These are phyloP conservation scores for Dentipellis fragilis DNA, from an alignment of 768 basidiomycete species.

Conservation along the genomic window DNA sequence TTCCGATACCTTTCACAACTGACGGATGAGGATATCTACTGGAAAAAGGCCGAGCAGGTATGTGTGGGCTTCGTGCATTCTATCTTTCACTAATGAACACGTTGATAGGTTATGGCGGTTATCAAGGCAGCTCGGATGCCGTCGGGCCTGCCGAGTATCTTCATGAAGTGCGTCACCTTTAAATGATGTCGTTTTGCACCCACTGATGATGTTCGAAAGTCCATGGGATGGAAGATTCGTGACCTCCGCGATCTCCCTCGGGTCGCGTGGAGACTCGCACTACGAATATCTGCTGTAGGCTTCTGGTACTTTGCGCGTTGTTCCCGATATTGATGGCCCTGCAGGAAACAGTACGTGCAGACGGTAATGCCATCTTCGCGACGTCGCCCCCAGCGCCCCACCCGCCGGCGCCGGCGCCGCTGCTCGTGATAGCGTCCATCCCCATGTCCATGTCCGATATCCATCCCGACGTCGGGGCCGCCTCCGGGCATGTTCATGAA, in stretches of 20 bases:
- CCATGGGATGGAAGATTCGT: slow-evolving; percentile 42
- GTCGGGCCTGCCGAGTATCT: slow-evolving; percentile 77
- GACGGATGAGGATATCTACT: slow-evolving; percentile 70
- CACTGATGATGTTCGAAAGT: slow-evolving; percentile 21
- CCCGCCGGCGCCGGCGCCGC: slow-evolving; percentile 15
- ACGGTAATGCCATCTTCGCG: slow-evolving; percentile 41
- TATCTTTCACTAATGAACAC: too few relatives aligned
- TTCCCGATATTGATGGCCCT: neutral
- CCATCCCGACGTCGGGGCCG: slow-evolving; percentile 21
- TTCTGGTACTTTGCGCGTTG: slow-evolving; percentile 4
- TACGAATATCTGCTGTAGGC: slow-evolving; percentile 83
- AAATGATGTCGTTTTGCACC: neutral
- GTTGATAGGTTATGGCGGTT: slow-evolving; percentile 52
- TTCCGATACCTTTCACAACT: slow-evolving; percentile 78
- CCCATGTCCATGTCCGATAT: slow-evolving; percentile 33
- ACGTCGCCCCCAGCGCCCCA: slow-evolving; percentile 2
- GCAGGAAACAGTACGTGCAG: slow-evolving; percentile 69
- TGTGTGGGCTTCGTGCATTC: too few relatives aligned
- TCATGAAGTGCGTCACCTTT: slow-evolving; percentile 47
- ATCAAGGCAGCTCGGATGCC: slow-evolving; percentile 53
- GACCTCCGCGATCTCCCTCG: slow-evolving; percentile 72
- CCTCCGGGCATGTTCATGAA: slow-evolving; percentile 12
- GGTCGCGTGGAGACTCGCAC: slow-evolving; percentile 87
- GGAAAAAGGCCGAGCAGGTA: slow-evolving; percentile 72
- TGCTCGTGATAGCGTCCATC: slow-evolving; percentile 28